A percentile compares a stretch with the other conserved stretches of the same genome.
Evolutionary conservation across 176 grass and related monocot species (phyloP).

Genomic region (Raddia guianensis): DNA sequence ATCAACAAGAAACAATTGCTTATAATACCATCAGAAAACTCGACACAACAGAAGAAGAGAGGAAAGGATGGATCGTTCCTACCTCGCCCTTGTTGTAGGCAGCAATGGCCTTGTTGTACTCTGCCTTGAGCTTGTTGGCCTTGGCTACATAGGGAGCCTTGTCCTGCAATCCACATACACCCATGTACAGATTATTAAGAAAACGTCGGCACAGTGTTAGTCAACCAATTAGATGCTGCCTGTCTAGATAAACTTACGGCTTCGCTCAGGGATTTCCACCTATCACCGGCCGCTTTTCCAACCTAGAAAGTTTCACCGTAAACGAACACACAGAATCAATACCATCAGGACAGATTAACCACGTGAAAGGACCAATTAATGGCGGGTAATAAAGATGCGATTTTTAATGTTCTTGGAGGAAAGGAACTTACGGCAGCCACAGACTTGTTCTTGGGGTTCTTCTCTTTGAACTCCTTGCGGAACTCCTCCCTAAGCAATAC

Average conservation of each 20-base stretch:
- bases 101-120: constrained; percentile 77
- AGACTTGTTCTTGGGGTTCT: constrained; percentile 91
- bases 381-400: background rate
- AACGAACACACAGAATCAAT: background rate
- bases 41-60: accelerated
- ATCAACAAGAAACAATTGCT: background rate
- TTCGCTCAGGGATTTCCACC: constrained; percentile 89
- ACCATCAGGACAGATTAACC: background rate
- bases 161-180: constrained; percentile 45
- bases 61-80: background rate
- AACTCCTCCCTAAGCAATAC: constrained; percentile 67
- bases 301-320: constrained; percentile 35
- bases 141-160: constrained; percentile 82
- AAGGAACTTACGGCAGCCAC: constrained; percentile 64
- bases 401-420: background rate
- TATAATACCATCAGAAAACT: background rate
- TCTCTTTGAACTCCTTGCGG: constrained; percentile 91
- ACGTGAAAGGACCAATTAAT: background rate
- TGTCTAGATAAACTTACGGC: constrained; percentile 39
- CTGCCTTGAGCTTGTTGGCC: constrained; percentile 67
- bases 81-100: constrained; percentile 81
- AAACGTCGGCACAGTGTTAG: background rate
- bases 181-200: background rate
- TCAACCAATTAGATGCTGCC: background rate
- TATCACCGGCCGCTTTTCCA: constrained; percentile 87